Evolutionary conservation across 2,329 filamentous ascomycete genomes (phyloP).

Genomic region (Phaeomoniella chlamydospora): DNA sequence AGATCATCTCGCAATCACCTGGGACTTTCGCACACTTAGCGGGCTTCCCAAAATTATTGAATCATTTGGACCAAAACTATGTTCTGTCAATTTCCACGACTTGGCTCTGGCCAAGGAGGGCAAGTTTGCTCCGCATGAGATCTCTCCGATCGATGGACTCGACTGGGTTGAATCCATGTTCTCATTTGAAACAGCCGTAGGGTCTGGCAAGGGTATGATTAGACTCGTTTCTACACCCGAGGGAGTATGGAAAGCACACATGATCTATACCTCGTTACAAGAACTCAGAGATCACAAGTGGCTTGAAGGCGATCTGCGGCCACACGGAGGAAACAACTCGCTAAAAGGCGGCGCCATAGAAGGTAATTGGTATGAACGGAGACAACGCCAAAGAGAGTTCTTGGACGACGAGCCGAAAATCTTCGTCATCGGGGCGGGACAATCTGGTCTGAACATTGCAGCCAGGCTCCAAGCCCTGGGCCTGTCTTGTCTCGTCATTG

Average conservation of each 20-base stretch:
- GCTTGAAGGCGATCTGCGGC: constrained; percentile 16
- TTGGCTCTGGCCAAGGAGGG: constrained; percentile 19
- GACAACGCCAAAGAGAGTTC: constrained; percentile 17
- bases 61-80: constrained; percentile 16
- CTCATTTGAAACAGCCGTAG: constrained; percentile 21
- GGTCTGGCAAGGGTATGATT: constrained; percentile 20
- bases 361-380: constrained; percentile 22
- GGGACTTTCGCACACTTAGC: constrained; percentile 22
- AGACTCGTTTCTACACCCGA: constrained; percentile 16
- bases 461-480: constrained; percentile 35
- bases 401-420: constrained; percentile 21
- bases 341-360: constrained; percentile 14
- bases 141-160: constrained; percentile 15
- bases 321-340: constrained; percentile 17
- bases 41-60: constrained; percentile 15
- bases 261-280: constrained; percentile 22
- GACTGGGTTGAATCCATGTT: constrained; percentile 23
- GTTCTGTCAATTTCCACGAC: constrained; percentile 12
- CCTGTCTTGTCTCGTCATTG: constrained; percentile 26
- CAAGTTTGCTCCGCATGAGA: constrained; percentile 15
- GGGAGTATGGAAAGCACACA: constrained; percentile 21
- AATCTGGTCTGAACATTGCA: constrained; percentile 41
- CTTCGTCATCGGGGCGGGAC: constrained; percentile 33
- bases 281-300: constrained; percentile 20
- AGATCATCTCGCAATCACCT: constrained; percentile 23